Evolutionary conservation across 129 eudicot species (phyloP).

Genomic region (Flaveria sonorensis): DNA sequence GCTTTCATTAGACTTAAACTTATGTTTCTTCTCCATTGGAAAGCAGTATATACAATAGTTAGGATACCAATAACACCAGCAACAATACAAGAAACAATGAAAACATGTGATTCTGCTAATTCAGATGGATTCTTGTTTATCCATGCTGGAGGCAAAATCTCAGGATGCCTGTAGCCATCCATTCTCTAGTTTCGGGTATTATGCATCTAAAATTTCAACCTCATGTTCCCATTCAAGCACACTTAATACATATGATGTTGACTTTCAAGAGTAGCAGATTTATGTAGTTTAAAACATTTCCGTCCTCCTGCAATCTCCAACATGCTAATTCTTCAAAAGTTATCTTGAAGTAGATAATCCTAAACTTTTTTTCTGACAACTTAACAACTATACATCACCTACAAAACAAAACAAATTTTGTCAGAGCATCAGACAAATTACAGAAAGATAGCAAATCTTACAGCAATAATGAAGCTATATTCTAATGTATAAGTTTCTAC

Average conservation of each 20-base stretch:
- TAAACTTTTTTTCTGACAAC: background rate
- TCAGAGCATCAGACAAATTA: too few species aligned
- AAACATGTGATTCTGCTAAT: slow-evolving; percentile 65
- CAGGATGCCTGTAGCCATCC: slow-evolving; percentile 73
- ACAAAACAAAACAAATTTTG: background rate
- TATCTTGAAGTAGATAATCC: background rate
- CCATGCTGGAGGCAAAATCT: slow-evolving; percentile 59
- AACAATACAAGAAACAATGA: slow-evolving; percentile 71
- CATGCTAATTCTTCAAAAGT: background rate
- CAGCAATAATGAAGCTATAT: too few species aligned
- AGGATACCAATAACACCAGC: slow-evolving; percentile 86
- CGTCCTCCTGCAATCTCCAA: background rate
- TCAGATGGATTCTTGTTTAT: slow-evolving; percentile 55
- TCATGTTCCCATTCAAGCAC: slow-evolving; percentile 1
- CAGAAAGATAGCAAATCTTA: too few species aligned
- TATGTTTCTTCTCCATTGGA: slow-evolving; percentile 98
- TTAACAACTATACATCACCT: background rate
- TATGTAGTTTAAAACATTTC: background rate
- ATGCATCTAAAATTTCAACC: background rate
- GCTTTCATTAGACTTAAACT: slow-evolving; percentile 90
- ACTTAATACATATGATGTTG: background rate
- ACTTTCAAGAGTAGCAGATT: background rate
- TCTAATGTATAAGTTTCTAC: too few species aligned
- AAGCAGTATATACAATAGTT: slow-evolving; percentile 85
- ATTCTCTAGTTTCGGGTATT: slow-evolving; percentile 42